These are phyloP conservation scores for Backusella sp. DNA, from an alignment of 192 early-diverging fungal genomes.

Conservation along the genomic window DNA sequence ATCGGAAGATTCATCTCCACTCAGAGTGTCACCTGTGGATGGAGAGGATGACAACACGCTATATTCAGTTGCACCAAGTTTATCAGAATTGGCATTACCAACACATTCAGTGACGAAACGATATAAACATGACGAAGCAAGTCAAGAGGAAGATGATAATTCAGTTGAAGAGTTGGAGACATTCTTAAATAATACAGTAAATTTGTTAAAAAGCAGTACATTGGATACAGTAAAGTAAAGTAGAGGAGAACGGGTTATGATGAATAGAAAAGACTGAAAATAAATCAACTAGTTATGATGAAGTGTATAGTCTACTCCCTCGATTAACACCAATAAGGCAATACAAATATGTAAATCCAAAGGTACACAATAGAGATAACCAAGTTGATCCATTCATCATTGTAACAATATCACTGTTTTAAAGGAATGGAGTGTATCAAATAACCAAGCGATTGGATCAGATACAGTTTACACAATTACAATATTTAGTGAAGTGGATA, in stretches of 20 bases:
- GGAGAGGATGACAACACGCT: neutral
- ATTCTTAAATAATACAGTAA: neutral
- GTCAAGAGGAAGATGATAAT: neutral
- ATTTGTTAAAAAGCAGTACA: neutral
- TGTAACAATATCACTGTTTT: neutral
- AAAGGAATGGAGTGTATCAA: neutral
- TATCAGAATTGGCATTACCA: neutral
- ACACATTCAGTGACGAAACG: neutral
- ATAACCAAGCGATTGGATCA: neutral
- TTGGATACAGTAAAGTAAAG: neutral
- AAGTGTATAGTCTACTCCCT: neutral
- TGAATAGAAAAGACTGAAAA: neutral
- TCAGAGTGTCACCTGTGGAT: neutral
- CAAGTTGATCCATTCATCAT: neutral
- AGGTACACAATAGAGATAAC: neutral
- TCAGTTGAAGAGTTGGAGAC: neutral
- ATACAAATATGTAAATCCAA: neutral
- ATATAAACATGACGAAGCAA: neutral
- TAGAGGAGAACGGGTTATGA: neutral
- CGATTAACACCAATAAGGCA: neutral
- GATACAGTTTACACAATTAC: slow-evolving; percentile 7
- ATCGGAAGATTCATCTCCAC: neutral
- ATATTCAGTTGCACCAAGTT: neutral
- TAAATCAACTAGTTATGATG: neutral
- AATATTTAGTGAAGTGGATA: neutral